These are phyloP conservation scores for Blastomyces parvus DNA, from an alignment of 2,329 filamentous ascomycete genomes.

Conservation along the genomic window DNA sequence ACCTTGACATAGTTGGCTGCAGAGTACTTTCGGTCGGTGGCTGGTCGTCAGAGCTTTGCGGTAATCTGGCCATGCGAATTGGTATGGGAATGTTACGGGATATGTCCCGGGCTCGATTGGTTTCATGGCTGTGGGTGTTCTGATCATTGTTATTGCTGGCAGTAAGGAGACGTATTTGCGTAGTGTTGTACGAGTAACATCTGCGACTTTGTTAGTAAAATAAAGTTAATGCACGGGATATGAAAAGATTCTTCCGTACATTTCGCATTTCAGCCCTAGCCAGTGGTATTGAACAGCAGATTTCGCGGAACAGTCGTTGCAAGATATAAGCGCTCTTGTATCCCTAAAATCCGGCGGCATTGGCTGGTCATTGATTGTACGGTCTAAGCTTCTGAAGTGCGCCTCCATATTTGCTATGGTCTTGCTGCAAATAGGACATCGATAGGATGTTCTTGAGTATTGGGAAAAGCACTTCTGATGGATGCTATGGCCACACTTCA, in stretches of 20 bases:
- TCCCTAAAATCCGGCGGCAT: conserved; percentile 80
- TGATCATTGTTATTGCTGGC: conserved; percentile 21
- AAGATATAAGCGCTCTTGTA: conserved; percentile 73
- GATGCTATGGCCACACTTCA: conserved; percentile 93
- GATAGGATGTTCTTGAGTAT: conserved; percentile 83
- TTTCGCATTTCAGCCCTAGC: conserved; percentile 78
- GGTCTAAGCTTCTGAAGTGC: conserved; percentile 82
- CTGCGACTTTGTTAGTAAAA: conserved; percentile 18
- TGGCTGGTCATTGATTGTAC: conserved; percentile 76
- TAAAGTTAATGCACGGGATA: background rate
- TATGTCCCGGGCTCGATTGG: conserved; percentile 10
- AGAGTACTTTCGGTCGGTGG: conserved; percentile 17
- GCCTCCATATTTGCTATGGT: conserved; percentile 97
- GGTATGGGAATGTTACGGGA: conserved; percentile 7
- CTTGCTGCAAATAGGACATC: conserved; percentile 93
- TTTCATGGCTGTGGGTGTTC: conserved; percentile 14
- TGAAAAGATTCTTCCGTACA: conserved; percentile 28
- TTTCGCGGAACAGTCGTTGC: conserved; percentile 89
- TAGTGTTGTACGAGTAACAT: conserved; percentile 41
- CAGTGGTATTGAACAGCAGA: conserved; percentile 86
- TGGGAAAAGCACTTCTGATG: conserved; percentile 82
- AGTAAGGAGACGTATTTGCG: conserved; percentile 32
- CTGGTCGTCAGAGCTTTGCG: conserved; percentile 22
- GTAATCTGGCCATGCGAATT: conserved; percentile 20
- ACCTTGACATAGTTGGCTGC: conserved; percentile 24